Evolutionary conservation across 768 basidiomycete species (phyloP).

Genomic region (Pleurotus cornucopiae): DNA sequence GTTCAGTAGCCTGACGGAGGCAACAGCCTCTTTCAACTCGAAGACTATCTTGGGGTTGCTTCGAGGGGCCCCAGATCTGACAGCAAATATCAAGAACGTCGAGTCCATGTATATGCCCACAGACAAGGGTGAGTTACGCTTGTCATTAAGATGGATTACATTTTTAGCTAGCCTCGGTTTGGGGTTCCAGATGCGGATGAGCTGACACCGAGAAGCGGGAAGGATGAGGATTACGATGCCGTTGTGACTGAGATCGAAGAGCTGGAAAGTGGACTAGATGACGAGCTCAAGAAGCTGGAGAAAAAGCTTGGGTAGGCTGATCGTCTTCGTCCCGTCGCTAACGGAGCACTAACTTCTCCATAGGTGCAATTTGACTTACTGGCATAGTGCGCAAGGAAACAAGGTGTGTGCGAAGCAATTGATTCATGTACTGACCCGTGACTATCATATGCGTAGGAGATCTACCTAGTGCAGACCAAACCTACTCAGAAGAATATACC

Average conservation of each 20-base stretch:
- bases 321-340: too few relatives aligned
- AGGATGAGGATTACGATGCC: conserved; percentile 80
- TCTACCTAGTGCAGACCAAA: conserved; percentile 81
- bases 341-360: too few relatives aligned
- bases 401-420: conserved; percentile 45
- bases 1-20: conserved; percentile 55
- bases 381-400: conserved; percentile 72
- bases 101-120: conserved; percentile 62
- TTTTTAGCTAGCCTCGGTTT: neutral
- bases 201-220: conserved; percentile 78
- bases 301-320: conserved; percentile 45
- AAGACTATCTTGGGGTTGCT: conserved; percentile 73
- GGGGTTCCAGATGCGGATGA: conserved; percentile 51
- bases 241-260: conserved; percentile 66
- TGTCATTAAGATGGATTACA: neutral
- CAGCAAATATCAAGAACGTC: conserved; percentile 66
- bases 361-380: conserved; percentile 35
- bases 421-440: neutral
- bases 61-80: conserved; percentile 76
- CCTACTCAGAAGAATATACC: conserved; percentile 63
- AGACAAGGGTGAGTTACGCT: conserved; percentile 51
- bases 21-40: conserved; percentile 72
- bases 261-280: conserved; percentile 70
- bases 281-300: conserved; percentile 59
- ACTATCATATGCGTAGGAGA: conserved; percentile 52